phyloP scores from a whole-genome alignment of 805 yeast genomes.

The Candida alai region DNA sequence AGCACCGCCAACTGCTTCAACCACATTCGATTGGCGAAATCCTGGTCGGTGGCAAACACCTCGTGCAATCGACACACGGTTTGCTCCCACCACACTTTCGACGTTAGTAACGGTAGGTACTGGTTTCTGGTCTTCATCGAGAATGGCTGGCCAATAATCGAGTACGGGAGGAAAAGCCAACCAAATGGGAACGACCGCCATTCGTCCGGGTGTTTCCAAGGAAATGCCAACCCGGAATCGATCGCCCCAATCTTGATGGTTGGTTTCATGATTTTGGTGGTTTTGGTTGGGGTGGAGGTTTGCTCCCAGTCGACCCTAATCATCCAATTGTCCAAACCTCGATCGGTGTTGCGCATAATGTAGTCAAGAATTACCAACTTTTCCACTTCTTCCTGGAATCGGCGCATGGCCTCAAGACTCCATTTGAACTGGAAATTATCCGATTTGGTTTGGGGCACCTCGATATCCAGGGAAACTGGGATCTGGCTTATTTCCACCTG shows the following conservation, averaged over 20 bases:
- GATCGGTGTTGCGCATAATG: slow-evolving; percentile 69
- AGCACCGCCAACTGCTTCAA: slow-evolving; percentile 62
- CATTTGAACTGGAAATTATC: slow-evolving; percentile 41
- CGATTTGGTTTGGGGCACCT: slow-evolving; percentile 6
- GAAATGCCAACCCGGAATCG: slow-evolving; percentile 71
- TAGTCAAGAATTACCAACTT: slow-evolving; percentile 69
- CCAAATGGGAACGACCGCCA: slow-evolving; percentile 80
- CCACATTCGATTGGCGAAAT: slow-evolving; percentile 66
- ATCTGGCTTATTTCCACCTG: slow-evolving; percentile 9
- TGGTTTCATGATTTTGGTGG: slow-evolving; percentile 25
- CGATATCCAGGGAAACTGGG: slow-evolving; percentile 19
- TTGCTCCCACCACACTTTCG: slow-evolving; percentile 69
- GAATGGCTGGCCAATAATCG: slow-evolving; percentile 66
- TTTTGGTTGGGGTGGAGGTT: slow-evolving; percentile 9
- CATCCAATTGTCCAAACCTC: slow-evolving; percentile 81
- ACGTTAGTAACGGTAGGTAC: slow-evolving; percentile 55
- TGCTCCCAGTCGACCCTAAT: slow-evolving; percentile 47
- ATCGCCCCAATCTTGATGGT: slow-evolving; percentile 60
- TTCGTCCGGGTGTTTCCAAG: slow-evolving; percentile 82
- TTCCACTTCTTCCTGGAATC: slow-evolving; percentile 60
- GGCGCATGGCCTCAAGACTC: slow-evolving; percentile 45
- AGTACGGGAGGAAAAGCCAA: slow-evolving; percentile 65
- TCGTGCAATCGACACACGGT: slow-evolving; percentile 44
- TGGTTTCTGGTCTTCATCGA: slow-evolving; percentile 51
- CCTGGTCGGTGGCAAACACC: slow-evolving; percentile 52